A percentile compares a stretch with the other conserved stretches of the same genome.
These are phyloP conservation scores for Physaria fendleri DNA, from an alignment of 345 rosid species.

Conservation along the genomic window DNA sequence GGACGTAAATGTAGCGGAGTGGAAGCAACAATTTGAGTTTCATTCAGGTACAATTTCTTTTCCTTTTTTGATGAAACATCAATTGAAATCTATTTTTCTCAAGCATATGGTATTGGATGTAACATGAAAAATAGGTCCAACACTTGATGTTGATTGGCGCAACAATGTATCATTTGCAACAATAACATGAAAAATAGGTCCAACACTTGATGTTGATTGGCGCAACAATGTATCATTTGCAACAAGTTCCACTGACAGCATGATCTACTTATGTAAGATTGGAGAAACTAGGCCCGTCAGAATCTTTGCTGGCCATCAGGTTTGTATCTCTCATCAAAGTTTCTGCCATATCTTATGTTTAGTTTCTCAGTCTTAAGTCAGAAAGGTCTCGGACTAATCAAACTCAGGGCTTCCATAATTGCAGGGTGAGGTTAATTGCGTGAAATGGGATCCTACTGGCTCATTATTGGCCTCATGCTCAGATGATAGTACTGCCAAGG, in stretches of 20 bases:
- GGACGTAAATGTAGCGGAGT: slow-evolving; percentile 94
- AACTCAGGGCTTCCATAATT: slow-evolving; percentile 21
- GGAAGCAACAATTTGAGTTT: slow-evolving; percentile 92
- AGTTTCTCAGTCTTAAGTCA: neutral
- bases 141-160: slow-evolving; percentile 99
- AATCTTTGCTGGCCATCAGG: slow-evolving; percentile 92
- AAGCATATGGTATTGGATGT: neutral
- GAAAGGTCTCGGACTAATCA: slow-evolving; percentile 11
- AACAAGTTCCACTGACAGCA: slow-evolving; percentile 87
- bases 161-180: slow-evolving; percentile 94
- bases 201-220: slow-evolving; percentile 99
- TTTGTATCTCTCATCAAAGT: slow-evolving; percentile 27
- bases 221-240: slow-evolving; percentile 94
- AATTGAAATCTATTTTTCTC: neutral
- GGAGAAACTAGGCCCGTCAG: slow-evolving; percentile 74
- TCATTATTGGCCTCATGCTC: slow-evolving; percentile 91
- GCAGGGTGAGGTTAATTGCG: slow-evolving; percentile 99
- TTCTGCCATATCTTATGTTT: neutral
- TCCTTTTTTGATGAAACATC: neutral
- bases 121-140: slow-evolving; percentile 57
- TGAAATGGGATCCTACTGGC: slow-evolving; percentile 99
- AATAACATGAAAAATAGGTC: slow-evolving; percentile 72
- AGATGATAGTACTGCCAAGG: slow-evolving; percentile 96
- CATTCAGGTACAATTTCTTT: slow-evolving; percentile 51
- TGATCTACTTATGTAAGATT: slow-evolving; percentile 94